Percentiles rank a stretch among this genome's conserved stretches.
phyloP scores from a whole-genome alignment of 108 stramenopile genomes.

The Fragilariopsis cylindrus region DNA sequence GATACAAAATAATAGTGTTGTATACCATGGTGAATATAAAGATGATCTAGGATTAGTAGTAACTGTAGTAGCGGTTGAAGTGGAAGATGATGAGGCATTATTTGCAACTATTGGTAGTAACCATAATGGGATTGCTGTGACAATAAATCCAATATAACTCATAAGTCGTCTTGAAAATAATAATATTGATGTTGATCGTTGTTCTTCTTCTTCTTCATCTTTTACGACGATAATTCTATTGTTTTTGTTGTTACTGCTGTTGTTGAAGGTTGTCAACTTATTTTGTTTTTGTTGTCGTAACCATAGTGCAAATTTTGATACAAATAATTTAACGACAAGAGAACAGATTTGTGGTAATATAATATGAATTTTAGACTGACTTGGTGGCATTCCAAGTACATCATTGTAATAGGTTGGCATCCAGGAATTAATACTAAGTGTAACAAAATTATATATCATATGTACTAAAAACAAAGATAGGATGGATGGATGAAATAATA shows the following conservation, averaged over 20 bases:
- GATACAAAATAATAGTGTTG: not conserved
- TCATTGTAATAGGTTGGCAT: constrained; percentile 16
- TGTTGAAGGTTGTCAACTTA: not conserved
- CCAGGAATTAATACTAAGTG: not conserved
- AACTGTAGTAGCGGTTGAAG: not conserved
- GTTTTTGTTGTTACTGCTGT: not conserved
- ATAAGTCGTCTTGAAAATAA: constrained; percentile 7
- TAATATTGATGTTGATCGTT: not conserved
- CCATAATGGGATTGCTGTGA: not conserved
- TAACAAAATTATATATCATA: constrained; percentile 8
- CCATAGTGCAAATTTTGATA: not conserved
- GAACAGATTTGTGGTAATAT: constrained; percentile 1
- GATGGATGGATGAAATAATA: constrained; percentile 10
- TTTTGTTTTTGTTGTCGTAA: not conserved
- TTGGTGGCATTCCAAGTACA: not conserved
- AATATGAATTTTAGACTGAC: constrained; percentile 7
- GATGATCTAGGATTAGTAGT: no score
- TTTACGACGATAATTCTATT: no score
- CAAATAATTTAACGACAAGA: not conserved
- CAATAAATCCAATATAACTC: not conserved
- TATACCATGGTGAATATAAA: not conserved
- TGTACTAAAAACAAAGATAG: not conserved
- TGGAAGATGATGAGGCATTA: not conserved
- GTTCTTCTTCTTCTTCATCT: no score
- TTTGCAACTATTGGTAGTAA: not conserved